Conservation (phyloP, 768 basidiomycete species). For the Phaffia tasmanica region DNA sequence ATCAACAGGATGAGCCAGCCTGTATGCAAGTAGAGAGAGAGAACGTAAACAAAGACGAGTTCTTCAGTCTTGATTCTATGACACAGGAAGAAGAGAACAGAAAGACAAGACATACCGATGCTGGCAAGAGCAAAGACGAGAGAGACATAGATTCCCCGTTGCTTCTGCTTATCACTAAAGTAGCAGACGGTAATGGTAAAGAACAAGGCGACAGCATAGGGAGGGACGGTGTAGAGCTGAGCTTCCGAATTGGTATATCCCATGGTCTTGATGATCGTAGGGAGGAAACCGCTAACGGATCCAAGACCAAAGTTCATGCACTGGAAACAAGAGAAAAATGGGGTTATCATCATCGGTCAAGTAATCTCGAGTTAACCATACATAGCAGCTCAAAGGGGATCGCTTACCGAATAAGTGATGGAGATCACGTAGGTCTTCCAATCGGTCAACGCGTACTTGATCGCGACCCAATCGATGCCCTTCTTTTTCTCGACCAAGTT, state of each 20-base stretch:
- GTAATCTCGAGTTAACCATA: background rate
- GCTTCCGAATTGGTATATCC: constrained; percentile 33
- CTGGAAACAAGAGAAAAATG: background rate
- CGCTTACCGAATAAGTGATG: constrained; percentile 17
- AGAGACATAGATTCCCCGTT: constrained; percentile 31
- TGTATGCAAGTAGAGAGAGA: constrained; percentile 12
- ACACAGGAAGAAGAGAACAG: background rate
- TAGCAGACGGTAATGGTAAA: constrained; percentile 33
- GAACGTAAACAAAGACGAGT: background rate
- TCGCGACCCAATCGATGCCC: constrained; percentile 27
- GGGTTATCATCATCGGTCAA: background rate
- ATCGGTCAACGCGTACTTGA: constrained; percentile 35
- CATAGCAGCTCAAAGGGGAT: background rate
- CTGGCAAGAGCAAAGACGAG: constrained; percentile 35
- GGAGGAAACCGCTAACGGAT: constrained; percentile 35
- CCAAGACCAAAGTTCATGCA: constrained; percentile 37
- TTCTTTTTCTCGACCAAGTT: too few relatives aligned
- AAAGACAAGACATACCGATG: background rate
- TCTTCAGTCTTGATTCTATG: background rate
- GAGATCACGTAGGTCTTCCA: constrained; percentile 38
- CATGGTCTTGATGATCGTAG: constrained; percentile 40
- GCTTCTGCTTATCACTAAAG: constrained; percentile 23
- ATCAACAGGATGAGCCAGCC: constrained; percentile 36
- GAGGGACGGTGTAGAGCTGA: constrained; percentile 39
- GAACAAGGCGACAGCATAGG: constrained; percentile 39